A percentile compares a stretch with the other conserved stretches of the same genome.
phyloP scores from a whole-genome alignment of 768 basidiomycete species.

The Kwoniella dendrophila region DNA sequence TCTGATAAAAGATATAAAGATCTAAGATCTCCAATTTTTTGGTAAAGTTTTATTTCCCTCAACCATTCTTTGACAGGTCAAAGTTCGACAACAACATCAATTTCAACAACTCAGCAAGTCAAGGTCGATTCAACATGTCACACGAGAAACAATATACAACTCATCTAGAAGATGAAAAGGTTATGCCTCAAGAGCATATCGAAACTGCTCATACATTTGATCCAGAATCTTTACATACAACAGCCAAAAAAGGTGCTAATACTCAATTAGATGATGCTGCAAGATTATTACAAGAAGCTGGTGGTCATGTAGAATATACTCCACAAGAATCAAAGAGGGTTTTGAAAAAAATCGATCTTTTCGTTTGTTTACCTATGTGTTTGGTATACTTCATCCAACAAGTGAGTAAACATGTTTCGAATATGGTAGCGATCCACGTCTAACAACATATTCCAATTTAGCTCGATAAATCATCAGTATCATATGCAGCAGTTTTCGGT shows the following conservation, averaged over 20 bases:
- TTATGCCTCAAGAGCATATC: constrained; percentile 15
- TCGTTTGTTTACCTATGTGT: constrained; percentile 37
- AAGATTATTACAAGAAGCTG: constrained; percentile 26
- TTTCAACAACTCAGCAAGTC: not conserved
- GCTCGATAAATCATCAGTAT: constrained; percentile 58
- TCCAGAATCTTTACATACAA: constrained; percentile 1
- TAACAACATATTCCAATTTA: not conserved
- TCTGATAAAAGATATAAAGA: not conserved
- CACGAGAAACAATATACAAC: constrained; percentile 7
- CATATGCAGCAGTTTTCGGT: constrained; percentile 61
- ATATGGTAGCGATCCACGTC: not conserved
- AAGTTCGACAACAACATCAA: no score
- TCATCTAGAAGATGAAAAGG: constrained; percentile 25
- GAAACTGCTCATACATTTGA: constrained; percentile 15
- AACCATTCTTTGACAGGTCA: no score
- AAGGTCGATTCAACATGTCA: not conserved
- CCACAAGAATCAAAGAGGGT: constrained; percentile 35
- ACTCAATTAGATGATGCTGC: constrained; percentile 36
- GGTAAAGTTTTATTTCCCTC: not conserved
- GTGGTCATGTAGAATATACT: constrained; percentile 33
- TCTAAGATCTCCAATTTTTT: not conserved
- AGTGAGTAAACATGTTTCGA: constrained; percentile 16
- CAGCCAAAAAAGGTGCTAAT: constrained; percentile 22
- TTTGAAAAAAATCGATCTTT: constrained; percentile 38
- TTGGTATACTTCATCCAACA: constrained; percentile 36